Percentiles rank a stretch among this genome's conserved stretches.
Evolutionary conservation across 371 early-diverging fungal species (phyloP).

Genomic region (Apophysomyces variabilis): DNA sequence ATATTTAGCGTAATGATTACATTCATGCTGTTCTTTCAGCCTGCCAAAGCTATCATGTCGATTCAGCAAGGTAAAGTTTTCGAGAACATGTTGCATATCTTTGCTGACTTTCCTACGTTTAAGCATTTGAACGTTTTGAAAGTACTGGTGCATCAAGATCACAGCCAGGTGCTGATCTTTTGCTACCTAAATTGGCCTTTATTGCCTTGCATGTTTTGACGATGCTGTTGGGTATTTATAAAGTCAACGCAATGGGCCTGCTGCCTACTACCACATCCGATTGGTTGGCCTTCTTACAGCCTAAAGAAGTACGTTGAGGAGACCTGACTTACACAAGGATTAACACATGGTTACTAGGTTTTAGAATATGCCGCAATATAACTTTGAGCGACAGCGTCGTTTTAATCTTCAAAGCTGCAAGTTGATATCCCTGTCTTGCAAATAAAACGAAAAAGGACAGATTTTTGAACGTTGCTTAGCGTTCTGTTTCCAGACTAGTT

Average conservation of each 20-base stretch:
- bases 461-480: too few species aligned
- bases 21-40: slow-evolving; percentile 92
- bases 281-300: slow-evolving; percentile 92
- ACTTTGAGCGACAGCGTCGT: not conserved
- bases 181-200: slow-evolving; percentile 82
- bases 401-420: too few species aligned
- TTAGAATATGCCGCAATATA: slow-evolving; percentile 33
- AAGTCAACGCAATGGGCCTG: slow-evolving; percentile 92
- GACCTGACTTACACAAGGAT: not conserved
- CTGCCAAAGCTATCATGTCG: slow-evolving; percentile 78
- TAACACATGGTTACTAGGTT: slow-evolving; percentile 13
- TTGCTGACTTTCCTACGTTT: slow-evolving; percentile 1
- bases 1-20: slow-evolving; percentile 96
- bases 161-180: slow-evolving; percentile 53
- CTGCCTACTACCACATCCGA: slow-evolving; percentile 93
- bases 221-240: slow-evolving; percentile 88
- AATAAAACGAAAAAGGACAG: too few species aligned
- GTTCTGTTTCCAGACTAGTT: too few species aligned
- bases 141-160: slow-evolving; percentile 47
- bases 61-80: slow-evolving; percentile 64
- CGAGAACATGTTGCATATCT: not conserved
- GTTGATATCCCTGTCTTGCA: too few species aligned
- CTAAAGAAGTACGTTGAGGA: slow-evolving; percentile 54
- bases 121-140: slow-evolving; percentile 75
- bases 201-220: slow-evolving; percentile 78